Percentiles rank a stretch among this genome's conserved stretches.
Evolutionary conservation across 2,329 filamentous ascomycete genomes (phyloP).

Genomic region (Metarhizium anisopliae): DNA sequence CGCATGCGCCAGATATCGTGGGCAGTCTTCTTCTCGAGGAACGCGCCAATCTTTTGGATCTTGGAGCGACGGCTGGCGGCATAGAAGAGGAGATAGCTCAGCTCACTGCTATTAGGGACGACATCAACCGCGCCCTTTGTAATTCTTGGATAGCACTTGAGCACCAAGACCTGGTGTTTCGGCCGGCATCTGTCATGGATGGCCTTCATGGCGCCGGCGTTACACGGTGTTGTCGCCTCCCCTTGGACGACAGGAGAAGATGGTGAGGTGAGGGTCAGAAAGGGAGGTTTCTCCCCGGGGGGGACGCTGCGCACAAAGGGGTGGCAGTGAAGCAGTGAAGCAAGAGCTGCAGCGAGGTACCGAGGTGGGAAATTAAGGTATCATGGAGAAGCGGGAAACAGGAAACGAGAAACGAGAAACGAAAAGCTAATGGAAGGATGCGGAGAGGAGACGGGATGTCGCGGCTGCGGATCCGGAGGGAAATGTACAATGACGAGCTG

Average conservation of each 20-base stretch:
- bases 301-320: background rate
- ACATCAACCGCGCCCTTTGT: conserved; percentile 88
- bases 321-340: background rate
- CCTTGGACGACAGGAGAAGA: background rate
- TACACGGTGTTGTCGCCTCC: conserved; percentile 14
- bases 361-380: background rate
- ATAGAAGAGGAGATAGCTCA: conserved; percentile 96
- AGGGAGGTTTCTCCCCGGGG: background rate
- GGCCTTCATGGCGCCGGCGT: conserved; percentile 44
- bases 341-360: background rate
- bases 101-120: conserved; percentile 91
- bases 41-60: conserved; percentile 90
- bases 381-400: background rate
- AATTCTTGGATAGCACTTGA: conserved; percentile 92
- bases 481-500: background rate
- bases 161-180: conserved; percentile 91
- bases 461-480: background rate
- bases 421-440: background rate
- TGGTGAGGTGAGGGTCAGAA: background rate
- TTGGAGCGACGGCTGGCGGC: conserved; percentile 89
- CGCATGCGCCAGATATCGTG: conserved; percentile 83
- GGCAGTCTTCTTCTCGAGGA: conserved; percentile 88
- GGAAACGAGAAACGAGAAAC: background rate
- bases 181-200: conserved; percentile 66
- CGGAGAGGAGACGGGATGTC: background rate